Conservation (phyloP, 345 rosid species). For the Rhodamnia argentea region DNA sequence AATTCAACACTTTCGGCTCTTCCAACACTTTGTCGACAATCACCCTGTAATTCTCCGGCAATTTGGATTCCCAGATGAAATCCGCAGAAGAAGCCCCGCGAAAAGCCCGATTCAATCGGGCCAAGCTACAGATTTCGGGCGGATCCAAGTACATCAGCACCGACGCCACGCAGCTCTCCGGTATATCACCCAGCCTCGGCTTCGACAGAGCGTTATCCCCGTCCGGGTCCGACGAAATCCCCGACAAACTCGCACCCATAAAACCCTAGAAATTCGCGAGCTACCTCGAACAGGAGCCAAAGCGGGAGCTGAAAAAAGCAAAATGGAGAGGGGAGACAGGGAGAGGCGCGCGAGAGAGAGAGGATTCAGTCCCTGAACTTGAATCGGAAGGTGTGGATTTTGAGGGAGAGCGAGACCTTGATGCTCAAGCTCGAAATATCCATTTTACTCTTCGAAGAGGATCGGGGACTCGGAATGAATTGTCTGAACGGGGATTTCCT, state of each 20-base stretch:
- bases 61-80: conserved; percentile 54
- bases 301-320: not conserved
- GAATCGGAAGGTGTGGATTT: conserved; percentile 9
- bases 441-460: not conserved
- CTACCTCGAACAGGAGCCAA: not conserved
- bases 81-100: conserved; percentile 51
- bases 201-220: conserved; percentile 10
- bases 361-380: conserved; percentile 8
- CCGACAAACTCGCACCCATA: conserved; percentile 45
- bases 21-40: conserved; percentile 32
- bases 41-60: conserved; percentile 33
- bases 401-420: conserved; percentile 3
- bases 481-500: not conserved
- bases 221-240: conserved; percentile 5
- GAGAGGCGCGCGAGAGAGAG: not conserved
- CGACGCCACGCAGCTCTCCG: conserved; percentile 54
- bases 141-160: conserved; percentile 41
- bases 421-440: not conserved
- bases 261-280: not conserved
- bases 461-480: not conserved
- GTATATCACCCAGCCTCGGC: conserved; percentile 40
- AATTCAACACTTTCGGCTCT: conserved; percentile 13
- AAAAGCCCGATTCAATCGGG: conserved; percentile 38
- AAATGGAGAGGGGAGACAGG: not conserved
- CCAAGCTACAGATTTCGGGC: conserved; percentile 44